A percentile compares a stretch with the other conserved stretches of the same genome.
Conservation (phyloP, 1,284 basidiomycete genomes). For the Phellopilus nigrolimitatus region DNA sequence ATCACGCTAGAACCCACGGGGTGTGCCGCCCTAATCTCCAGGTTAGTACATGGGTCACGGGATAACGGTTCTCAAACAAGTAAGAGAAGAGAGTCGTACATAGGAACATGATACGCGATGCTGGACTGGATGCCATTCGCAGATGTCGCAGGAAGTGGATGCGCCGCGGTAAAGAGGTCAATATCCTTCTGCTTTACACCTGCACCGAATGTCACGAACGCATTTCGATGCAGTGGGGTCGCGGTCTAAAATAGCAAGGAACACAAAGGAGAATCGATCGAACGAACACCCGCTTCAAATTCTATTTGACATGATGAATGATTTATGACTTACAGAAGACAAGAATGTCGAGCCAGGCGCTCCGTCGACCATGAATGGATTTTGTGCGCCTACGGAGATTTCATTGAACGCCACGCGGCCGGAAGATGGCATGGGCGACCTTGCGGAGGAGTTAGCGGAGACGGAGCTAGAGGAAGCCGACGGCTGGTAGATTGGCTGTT, state of each 20-base stretch:
- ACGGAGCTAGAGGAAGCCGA: slow-evolving; percentile 7
- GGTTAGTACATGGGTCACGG: slow-evolving; percentile 17
- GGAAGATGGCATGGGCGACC: background rate
- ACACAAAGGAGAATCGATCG: no score
- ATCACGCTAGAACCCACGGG: slow-evolving; percentile 79
- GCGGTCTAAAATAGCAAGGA: slow-evolving; percentile 27
- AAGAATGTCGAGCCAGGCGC: background rate
- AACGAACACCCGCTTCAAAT: background rate
- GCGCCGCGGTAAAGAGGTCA: slow-evolving; percentile 66
- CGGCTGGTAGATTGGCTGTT: slow-evolving; percentile 4
- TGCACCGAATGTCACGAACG: slow-evolving; percentile 78
- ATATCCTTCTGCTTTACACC: slow-evolving; percentile 80
- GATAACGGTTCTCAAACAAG: slow-evolving; percentile 6
- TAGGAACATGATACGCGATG: slow-evolving; percentile 83
- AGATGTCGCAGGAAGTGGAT: slow-evolving; percentile 60
- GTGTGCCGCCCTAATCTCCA: slow-evolving; percentile 54
- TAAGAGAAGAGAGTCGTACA: slow-evolving; percentile 43
- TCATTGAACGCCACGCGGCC: background rate
- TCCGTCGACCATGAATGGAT: background rate
- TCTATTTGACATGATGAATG: background rate
- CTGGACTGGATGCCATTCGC: slow-evolving; percentile 41
- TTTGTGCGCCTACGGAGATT: background rate
- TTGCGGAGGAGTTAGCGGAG: background rate
- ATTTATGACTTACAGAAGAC: slow-evolving; percentile 1
- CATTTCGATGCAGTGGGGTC: slow-evolving; percentile 59